A percentile compares a stretch with the other conserved stretches of the same genome.
Conservation (phyloP, 805 yeast genomes). For the Zygosaccharomyces bisporus region DNA sequence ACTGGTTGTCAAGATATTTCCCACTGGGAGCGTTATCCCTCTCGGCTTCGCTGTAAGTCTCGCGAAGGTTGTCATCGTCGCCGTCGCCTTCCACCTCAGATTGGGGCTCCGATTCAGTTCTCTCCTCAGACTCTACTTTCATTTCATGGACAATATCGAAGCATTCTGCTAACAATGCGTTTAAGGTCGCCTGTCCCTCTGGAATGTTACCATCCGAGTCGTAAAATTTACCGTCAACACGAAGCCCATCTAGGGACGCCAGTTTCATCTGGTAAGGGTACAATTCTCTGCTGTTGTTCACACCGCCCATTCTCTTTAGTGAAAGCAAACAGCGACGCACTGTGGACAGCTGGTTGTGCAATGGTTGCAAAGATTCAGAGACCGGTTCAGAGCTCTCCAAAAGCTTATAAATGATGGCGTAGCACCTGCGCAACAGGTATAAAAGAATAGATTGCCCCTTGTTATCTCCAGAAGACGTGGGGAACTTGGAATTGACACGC, state of each 20-base stretch:
- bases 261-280: slow-evolving; percentile 95
- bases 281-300: slow-evolving; percentile 79
- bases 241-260: slow-evolving; percentile 79
- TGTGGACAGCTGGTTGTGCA: slow-evolving; percentile 90
- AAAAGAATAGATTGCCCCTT: slow-evolving; percentile 61
- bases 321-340: slow-evolving; percentile 87
- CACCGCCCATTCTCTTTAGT: slow-evolving; percentile 88
- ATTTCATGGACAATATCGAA: slow-evolving; percentile 90
- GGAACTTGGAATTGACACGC: slow-evolving; percentile 60
- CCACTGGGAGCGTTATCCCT: slow-evolving; percentile 21
- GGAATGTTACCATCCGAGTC: slow-evolving; percentile 85
- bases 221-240: slow-evolving; percentile 84
- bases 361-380: slow-evolving; percentile 85
- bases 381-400: slow-evolving; percentile 94
- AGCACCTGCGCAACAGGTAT: slow-evolving; percentile 83
- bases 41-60: slow-evolving; percentile 20
- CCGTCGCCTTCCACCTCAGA: slow-evolving; percentile 18
- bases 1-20: slow-evolving; percentile 21
- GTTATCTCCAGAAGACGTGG: slow-evolving; percentile 35
- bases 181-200: slow-evolving; percentile 96
- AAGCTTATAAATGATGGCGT: slow-evolving; percentile 83
- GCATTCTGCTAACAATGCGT: slow-evolving; percentile 87
- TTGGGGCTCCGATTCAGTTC: slow-evolving; percentile 35
- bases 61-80: slow-evolving; percentile 17
- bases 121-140: slow-evolving; percentile 76